A percentile compares a stretch with the other conserved stretches of the same genome.
These are phyloP conservation scores for Clathrospora elynae DNA, from an alignment of 2,329 filamentous ascomycete genomes.

Conservation along the genomic window DNA sequence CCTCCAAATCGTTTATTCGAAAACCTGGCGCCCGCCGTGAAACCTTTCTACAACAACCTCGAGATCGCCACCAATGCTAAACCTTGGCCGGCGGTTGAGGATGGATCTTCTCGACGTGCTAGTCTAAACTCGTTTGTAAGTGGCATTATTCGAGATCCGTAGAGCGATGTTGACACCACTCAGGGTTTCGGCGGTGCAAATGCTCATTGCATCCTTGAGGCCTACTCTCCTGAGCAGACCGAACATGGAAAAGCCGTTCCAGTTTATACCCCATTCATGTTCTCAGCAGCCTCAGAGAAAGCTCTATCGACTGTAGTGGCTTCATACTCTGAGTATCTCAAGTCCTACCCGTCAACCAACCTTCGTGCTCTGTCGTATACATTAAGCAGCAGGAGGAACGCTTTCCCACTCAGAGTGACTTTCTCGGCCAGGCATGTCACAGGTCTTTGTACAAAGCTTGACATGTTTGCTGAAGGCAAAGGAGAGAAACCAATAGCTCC, in stretches of 20 bases:
- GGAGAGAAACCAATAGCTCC: neutral
- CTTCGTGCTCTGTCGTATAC: too few species aligned
- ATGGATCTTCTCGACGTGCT: constrained; percentile 12
- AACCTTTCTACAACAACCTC: constrained; percentile 22
- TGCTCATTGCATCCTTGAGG: constrained; percentile 34
- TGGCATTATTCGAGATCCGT: neutral
- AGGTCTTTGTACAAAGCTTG: neutral
- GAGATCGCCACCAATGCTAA: constrained; percentile 7
- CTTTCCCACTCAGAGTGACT: too few species aligned
- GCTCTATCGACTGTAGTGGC: neutral
- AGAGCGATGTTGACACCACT: neutral
- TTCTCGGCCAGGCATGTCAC: too few species aligned
- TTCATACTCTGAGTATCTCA: neutral
- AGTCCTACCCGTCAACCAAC: neutral
- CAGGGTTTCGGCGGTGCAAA: constrained; percentile 35
- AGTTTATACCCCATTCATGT: neutral
- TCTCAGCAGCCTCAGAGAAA: neutral
- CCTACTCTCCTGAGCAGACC: neutral
- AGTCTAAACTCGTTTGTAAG: constrained; percentile 28
- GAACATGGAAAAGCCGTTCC: neutral
- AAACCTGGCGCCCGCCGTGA: constrained; percentile 41
- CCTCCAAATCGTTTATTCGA: constrained; percentile 44
- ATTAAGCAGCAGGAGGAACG: too few species aligned
- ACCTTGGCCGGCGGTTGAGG: constrained; percentile 16
- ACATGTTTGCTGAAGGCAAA: neutral